Base-by-base conservation (phyloP, 768 basidiomycete species). In the Mycena crocata region DNA sequence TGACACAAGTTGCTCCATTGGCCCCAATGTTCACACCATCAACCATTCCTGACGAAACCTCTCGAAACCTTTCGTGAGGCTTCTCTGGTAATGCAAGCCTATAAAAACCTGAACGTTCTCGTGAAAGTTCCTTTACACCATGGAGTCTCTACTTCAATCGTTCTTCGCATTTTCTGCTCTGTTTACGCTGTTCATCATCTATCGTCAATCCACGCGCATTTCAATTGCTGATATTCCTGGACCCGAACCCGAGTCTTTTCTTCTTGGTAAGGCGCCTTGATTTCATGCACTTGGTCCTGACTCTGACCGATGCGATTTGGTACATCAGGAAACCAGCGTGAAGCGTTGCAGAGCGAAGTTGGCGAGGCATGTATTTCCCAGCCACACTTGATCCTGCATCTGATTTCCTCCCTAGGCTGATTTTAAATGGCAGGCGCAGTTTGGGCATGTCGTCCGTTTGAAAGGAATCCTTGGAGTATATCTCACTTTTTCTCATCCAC, bases 341-440 rank as follows among this genome's bases (percentile, higher is more conserved):
- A 87, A 70, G 74, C 86, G 49, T 84, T 86, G 67, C 85, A 84
- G 63, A 84, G 83, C 66, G 82, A 86, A 72, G 86, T 81, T 15
- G 86, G 82, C 12, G 78, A 67, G 49, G 71, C 62, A 60, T 13
- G 54, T 21, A 45, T 26, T 14, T 49, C 8, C 37, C 23, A 8
- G 15, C 32, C 15, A 14, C 13, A 21, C 31, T 50, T 23, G 34
- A 6, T 48, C 2, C 56, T 31, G 19, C 23, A n/a, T 37, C 23
- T 46, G 17, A 62, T 17, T 26, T 10, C 35, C 42, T 51, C 52
- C n/a, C n/a, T 62, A 80, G 51, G 80, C 84, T 14, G 87, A 88
- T 66, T 87, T 87, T 73, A 85, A 84, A 69, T 88, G 86, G 74
- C 83, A 84, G 67, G 77, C 74, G 35, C 72, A 79, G 64, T 89